These are phyloP conservation scores for Thraustochytrium striatum DNA, from an alignment of 352 stramenopile genomes.

Conservation along the genomic window DNA sequence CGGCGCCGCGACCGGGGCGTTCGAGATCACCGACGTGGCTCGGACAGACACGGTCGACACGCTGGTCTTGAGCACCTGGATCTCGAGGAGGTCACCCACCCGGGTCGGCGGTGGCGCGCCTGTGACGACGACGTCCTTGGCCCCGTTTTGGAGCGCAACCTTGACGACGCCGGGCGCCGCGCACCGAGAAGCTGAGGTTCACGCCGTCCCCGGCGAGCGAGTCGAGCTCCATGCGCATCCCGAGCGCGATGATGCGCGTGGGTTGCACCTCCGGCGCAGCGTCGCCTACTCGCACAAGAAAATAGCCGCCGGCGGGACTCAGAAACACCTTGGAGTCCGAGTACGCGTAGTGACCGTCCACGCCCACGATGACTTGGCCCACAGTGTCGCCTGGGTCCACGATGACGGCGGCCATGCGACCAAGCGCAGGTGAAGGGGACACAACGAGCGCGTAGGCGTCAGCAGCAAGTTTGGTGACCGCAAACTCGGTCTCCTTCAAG, in stretches of 20 bases:
- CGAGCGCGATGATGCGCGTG: background rate
- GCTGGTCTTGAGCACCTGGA: no score
- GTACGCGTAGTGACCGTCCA: constrained; percentile 1
- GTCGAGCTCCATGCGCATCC: background rate
- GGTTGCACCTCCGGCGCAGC: no score
- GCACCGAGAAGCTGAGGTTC: background rate
- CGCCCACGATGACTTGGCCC: background rate
- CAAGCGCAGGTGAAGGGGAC: background rate
- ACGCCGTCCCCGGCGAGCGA: background rate
- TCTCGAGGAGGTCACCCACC: no score
- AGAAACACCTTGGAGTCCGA: constrained; percentile 13
- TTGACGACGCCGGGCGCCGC: no score
- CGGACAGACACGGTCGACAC: no score
- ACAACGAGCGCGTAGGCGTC: constrained; percentile 11
- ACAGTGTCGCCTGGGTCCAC: background rate
- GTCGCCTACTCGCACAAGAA: background rate
- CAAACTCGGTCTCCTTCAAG: background rate
- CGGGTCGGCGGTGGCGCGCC: no score
- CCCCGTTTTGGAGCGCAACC: no score
- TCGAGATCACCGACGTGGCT: no score
- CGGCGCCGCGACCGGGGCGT: no score
- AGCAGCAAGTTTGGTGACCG: background rate
- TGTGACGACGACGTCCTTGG: no score
- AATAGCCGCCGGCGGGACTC: background rate
- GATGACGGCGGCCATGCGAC: background rate